Evolutionary conservation across 2,329 filamentous ascomycete species (phyloP).

Genomic region (Colletotrichum liaoningense): DNA sequence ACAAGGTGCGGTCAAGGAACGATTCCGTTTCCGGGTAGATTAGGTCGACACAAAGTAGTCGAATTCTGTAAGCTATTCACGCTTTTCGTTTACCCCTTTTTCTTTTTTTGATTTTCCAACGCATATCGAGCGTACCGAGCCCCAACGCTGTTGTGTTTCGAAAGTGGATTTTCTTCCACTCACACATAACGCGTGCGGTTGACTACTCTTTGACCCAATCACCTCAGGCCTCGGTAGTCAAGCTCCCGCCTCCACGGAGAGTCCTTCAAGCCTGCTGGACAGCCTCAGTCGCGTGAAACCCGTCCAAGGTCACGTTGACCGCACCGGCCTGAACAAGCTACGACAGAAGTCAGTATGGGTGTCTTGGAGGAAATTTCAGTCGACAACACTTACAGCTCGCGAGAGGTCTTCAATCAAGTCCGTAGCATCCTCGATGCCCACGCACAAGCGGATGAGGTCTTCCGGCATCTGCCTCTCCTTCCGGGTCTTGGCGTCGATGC

Average conservation of each 20-base stretch:
- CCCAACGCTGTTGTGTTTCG: not conserved
- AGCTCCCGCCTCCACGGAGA: not conserved
- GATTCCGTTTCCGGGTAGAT: not conserved
- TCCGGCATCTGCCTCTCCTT: conserved; percentile 92
- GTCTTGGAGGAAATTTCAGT: not conserved
- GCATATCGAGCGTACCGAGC: not conserved
- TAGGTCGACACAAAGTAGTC: not conserved
- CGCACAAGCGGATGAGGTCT: conserved; percentile 94
- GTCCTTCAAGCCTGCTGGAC: not conserved
- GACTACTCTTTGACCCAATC: not conserved
- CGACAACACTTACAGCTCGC: conserved; percentile 78
- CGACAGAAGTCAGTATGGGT: conserved; percentile 39
- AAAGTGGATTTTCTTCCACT: conserved; percentile 16
- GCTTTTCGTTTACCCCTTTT: not conserved
- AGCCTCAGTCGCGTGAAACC: conserved; percentile 72
- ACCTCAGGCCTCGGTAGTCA: not conserved
- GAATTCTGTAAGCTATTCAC: not conserved
- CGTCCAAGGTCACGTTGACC: conserved; percentile 86
- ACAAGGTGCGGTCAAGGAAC: not conserved
- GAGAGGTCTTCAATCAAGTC: conserved; percentile 94
- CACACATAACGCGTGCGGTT: not conserved
- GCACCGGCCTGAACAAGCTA: conserved; percentile 94
- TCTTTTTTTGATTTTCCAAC: not conserved
- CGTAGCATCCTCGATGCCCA: conserved; percentile 93
- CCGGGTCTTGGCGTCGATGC: conserved; percentile 94